Evolutionary conservation across 306 rosid genomes (phyloP).

Genomic region (Prunus kanzakura): DNA sequence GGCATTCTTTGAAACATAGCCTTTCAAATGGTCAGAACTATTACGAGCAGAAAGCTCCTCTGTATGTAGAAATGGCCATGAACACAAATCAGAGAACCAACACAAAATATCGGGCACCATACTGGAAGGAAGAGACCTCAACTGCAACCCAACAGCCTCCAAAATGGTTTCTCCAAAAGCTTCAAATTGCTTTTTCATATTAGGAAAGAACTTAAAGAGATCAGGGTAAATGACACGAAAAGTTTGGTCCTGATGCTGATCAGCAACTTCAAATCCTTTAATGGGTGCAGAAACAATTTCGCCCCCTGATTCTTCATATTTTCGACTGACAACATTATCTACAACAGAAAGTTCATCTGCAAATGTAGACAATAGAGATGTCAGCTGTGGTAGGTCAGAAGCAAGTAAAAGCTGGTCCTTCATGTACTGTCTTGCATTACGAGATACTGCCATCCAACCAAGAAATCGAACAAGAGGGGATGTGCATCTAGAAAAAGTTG

Average conservation of each 20-base stretch:
- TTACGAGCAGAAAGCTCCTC: constrained; percentile 36
- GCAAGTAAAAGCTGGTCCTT: constrained; percentile 74
- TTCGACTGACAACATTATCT: constrained; percentile 56
- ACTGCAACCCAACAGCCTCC: constrained; percentile 90
- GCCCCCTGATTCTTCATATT: constrained; percentile 37
- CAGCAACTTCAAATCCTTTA: constrained; percentile 39
- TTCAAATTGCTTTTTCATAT: constrained; percentile 70
- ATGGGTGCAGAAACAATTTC: constrained; percentile 30
- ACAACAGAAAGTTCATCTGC: constrained; percentile 83
- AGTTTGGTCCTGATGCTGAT: constrained; percentile 42
- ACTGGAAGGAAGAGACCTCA: constrained; percentile 72
- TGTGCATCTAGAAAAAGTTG: constrained; percentile 55
- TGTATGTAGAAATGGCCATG: constrained; percentile 58
- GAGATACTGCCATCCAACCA: constrained; percentile 98
- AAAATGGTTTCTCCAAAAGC: constrained; percentile 77
- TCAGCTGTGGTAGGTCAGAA: constrained; percentile 71
- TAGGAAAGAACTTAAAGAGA: constrained; percentile 74
- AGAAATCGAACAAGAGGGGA: constrained; percentile 84
- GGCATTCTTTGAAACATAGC: constrained; percentile 83
- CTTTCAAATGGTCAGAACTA: constrained; percentile 48
- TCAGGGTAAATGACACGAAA: constrained; percentile 78
- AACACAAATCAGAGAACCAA: constrained; percentile 87
- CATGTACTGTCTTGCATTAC: constrained; percentile 71
- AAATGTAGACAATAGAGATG: constrained; percentile 63
- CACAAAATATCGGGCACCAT: constrained; percentile 77